A percentile compares a stretch with the other conserved stretches of the same genome.
phyloP scores from a whole-genome alignment of 2,329 filamentous ascomycete genomes.

The Penicillium sp. region DNA sequence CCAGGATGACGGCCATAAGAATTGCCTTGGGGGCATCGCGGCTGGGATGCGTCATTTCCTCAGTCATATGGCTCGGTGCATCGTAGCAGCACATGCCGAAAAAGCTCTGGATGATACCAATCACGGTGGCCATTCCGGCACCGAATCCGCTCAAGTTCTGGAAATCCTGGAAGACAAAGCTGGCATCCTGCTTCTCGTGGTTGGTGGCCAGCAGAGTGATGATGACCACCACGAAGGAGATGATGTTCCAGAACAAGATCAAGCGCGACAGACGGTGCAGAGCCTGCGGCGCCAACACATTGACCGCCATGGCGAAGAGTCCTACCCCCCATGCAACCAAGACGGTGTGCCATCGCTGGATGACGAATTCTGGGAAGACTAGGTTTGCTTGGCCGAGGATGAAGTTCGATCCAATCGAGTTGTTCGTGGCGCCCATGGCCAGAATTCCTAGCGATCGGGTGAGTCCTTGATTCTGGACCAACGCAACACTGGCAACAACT shows the following conservation, averaged over 20 bases:
- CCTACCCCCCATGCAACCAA: constrained; percentile 52
- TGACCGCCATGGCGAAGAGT: constrained; percentile 45
- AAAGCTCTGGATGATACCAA: constrained; percentile 53
- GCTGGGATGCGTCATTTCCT: constrained; percentile 45
- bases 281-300: constrained; percentile 50
- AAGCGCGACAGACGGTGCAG: constrained; percentile 52
- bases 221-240: constrained; percentile 52
- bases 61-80: constrained; percentile 53
- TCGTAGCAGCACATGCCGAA: constrained; percentile 55
- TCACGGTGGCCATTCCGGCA: constrained; percentile 49
- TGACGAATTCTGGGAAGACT: constrained; percentile 49
- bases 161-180: constrained; percentile 56
- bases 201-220: constrained; percentile 53
- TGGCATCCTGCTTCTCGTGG: constrained; percentile 51
- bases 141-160: constrained; percentile 55
- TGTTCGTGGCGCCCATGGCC: constrained; percentile 54
- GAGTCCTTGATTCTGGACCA: too few relatives aligned
- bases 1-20: constrained; percentile 44
- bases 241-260: constrained; percentile 53
- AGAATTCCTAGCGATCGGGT: too few relatives aligned
- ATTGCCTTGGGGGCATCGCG: constrained; percentile 44
- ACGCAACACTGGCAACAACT: constrained; percentile 9
- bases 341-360: constrained; percentile 56
- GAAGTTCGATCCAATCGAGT: constrained; percentile 55
- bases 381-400: constrained; percentile 54